Evolutionary conservation across 495 filamentous ascomycete species (phyloP), one percentile per base, ranked within the genome.

Genomic region (Parmelia sp.): DNA sequence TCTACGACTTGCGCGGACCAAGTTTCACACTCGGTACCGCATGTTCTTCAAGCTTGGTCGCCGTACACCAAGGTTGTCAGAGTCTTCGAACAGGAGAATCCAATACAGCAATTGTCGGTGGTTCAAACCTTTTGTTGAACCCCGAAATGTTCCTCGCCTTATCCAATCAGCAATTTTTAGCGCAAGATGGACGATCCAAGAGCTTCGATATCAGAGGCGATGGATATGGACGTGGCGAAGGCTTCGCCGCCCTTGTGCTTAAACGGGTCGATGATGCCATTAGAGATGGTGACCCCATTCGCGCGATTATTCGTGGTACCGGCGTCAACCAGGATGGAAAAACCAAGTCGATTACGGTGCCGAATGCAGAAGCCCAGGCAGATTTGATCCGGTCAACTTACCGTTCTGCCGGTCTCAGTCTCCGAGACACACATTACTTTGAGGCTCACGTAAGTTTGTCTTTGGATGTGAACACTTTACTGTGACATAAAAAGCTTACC

Each of bases 301-400:
- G 77, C 4, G 78, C 76, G 29, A 60, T 70, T 23, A 66, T 70
- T 17, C 49, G 65, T 7, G 60, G 60, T 31, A 71, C 70, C 0
- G 71, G 67, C 3, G 66, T 70, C 29, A 77, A 78, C 29, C 73
- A 86, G 64, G 84, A 88, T 72, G 84, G 84, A 14, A 80, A 77
- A 10, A 82, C 78, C 15, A 55, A 62, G 15, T 77, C 76, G 9
- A 77, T 81, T 55, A 77, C 75, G 0, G 68, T 75, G 10, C 80
- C 80, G 1, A 82, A 70, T 58, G 56, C 56, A 12, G 62, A 71
- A 19, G 75, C 73, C 5, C 79, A 81, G 65, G 71, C 69, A 55
- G 60, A 58, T n/a, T 62, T 84, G 1, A 82, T 84, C 14, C 68
- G 73, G 0, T 71, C 76, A 33, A 73, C 77, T 1, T 82, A 80